Base-by-base conservation (phyloP, 768 basidiomycete genomes). In the Boletus eberwhitei region DNA sequence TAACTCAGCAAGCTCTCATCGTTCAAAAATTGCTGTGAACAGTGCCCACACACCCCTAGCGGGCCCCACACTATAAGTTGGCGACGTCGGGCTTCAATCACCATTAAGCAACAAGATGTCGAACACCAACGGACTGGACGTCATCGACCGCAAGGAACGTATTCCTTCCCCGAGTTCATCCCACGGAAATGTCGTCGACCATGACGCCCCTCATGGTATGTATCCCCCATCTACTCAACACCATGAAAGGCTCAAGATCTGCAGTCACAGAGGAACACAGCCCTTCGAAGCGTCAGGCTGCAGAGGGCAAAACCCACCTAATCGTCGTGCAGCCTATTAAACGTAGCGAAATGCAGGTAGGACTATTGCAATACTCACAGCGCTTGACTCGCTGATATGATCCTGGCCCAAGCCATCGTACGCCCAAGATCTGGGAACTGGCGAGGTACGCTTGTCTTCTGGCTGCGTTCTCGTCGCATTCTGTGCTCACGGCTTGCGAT, bases 291-390 rank as follows among this genome's bases (percentile, higher is more conserved):
- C 72, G 70, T 54, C 75, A 68, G 52, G 54, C 48, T 16, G 32
- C 24, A 17, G 61, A 62, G 8, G 57, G 54, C 2, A 73, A 71
- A 52, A 56, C 67, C 16, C 77, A 80, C 54, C 70, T 91, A 71
- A 88, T 93, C 57, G 76, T 74, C 52, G 91, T 94, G n/a, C 89
- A 94, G 68, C 91, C 92, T 1, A 74, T 93, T 73, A 89, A 85
- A 74, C 80, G 83, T 58, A 83, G 79, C 42, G 91, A 93, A 73
- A 93, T 93, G 91, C 91, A 93, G 85, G 88, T 85, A 38, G 41
- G 76, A 62, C 24, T 22, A 21, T 24, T n/a, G 4, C 26, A 21
- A 17, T 43, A 19, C 4, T 24, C 8, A 6, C 34, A 37, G 7
- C 13, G 24, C 38, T 39, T 48, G 16, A 41, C 29, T 42, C 26